phyloP scores from a whole-genome alignment of 2,329 filamentous ascomycete genomes.

The Ophiostoma triangulosporum region DNA sequence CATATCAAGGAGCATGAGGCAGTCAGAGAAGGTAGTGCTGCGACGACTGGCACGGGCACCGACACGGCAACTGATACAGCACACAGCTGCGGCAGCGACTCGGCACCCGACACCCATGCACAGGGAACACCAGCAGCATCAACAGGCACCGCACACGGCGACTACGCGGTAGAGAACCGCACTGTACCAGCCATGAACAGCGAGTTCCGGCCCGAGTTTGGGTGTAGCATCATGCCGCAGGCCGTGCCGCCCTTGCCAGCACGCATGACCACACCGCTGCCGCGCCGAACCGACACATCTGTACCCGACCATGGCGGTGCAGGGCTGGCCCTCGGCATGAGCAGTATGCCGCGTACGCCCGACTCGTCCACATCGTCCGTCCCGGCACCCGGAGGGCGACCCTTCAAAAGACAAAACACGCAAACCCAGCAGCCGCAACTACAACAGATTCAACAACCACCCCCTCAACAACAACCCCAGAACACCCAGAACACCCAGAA shows the following conservation, averaged over 20 bases:
- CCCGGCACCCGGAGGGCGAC: neutral
- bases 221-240: neutral
- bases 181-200: neutral
- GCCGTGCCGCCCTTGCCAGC: neutral
- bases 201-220: conserved; percentile 3
- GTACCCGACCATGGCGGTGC: neutral
- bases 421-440: neutral
- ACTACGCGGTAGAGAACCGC: neutral
- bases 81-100: neutral
- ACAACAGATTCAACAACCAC: neutral
- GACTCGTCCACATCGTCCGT: conserved; percentile 6
- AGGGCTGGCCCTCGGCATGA: neutral
- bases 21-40: neutral
- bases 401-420: neutral
- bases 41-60: neutral
- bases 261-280: neutral
- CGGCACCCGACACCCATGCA: neutral
- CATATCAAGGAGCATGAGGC: conserved; percentile 1
- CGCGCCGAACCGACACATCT: neutral
- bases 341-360: conserved; percentile 8
- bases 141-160: neutral
- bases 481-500: neutral
- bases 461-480: neutral
- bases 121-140: neutral
- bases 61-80: neutral